A percentile compares a stretch with the other conserved stretches of the same genome.
phyloP scores from a whole-genome alignment of 2,329 filamentous ascomycete genomes.

The Sclerotinia spermophila region DNA sequence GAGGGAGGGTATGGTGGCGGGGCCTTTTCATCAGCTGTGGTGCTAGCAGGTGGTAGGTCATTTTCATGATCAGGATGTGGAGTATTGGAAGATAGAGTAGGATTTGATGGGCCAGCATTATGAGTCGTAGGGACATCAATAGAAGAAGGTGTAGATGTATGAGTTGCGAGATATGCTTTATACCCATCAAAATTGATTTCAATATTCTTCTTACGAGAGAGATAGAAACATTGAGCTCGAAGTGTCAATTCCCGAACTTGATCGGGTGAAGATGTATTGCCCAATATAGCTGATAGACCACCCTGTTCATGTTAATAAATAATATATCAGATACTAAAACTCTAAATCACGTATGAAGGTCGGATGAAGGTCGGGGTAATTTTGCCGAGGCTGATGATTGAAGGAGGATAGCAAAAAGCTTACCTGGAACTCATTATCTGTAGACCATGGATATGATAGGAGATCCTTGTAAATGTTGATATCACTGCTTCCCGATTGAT shows the following conservation, averaged over 20 bases:
- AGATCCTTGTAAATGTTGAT: constrained; percentile 55
- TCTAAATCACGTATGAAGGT: neutral
- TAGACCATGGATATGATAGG: constrained; percentile 63
- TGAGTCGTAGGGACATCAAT: constrained; percentile 12
- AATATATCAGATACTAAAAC: neutral
- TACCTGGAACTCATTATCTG: constrained; percentile 66
- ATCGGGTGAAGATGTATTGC: constrained; percentile 51
- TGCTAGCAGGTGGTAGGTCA: constrained; percentile 13
- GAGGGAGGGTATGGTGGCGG: constrained; percentile 75
- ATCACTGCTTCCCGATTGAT: neutral
- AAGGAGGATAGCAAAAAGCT: constrained; percentile 10
- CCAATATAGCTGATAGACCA: constrained; percentile 62
- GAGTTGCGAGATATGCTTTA: constrained; percentile 52
- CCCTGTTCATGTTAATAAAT: constrained; percentile 39
- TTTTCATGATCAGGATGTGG: constrained; percentile 16
- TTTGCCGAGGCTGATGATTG: constrained; percentile 24
- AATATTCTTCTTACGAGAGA: constrained; percentile 45
- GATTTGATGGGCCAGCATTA: neutral
- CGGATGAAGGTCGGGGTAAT: neutral
- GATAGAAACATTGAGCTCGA: constrained; percentile 69
- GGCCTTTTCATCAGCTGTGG: constrained; percentile 37
- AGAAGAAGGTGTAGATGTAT: constrained; percentile 18
- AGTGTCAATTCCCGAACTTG: constrained; percentile 55
- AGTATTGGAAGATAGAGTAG: neutral
- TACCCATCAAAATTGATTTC: constrained; percentile 65